Evolutionary conservation across 2,329 filamentous ascomycete species (phyloP), one percentile per base, ranked within the genome.

Genomic region (Trichophyton verrucosum): DNA sequence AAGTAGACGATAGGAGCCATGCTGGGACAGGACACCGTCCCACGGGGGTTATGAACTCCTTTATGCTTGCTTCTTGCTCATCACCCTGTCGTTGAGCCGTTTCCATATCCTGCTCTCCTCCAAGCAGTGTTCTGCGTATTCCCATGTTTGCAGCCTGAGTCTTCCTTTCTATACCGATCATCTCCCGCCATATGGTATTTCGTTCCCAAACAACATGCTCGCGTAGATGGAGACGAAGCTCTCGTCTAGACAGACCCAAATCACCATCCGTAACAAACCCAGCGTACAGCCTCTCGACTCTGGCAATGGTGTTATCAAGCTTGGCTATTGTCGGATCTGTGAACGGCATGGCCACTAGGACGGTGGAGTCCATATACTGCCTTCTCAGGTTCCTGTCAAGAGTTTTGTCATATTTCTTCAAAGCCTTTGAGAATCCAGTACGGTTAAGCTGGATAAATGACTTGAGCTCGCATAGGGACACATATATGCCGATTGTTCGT

Each of bases 391-490:
- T 86, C 65, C 86, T 86, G 73, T 96, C 87, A 61, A 96, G 77
- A 61, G 88, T 97, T 79, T 99, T 99, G 80, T 99, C 94, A 70
- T 94, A 99, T 74, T 99, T 99, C 77, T 99, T 99, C 66, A 97
- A 77, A 0, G 95, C 91, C 75, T 99, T 99, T 69, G 86, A 84
- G 76, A 99, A 99, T 11, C 94, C 94, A 0, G 94, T 99, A 75
- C 88, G 88, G 80, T 99, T 99, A 64, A 99, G 83, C 76, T 97
- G 92, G 60, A 91, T 86, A 70, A 91, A 99, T 1, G 92, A 97
- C 71, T 96, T 95, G 68, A 99, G 83, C 73, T 96, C 94, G 76
- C 92, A 96, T 17, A 97, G 79, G 65, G 89, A 88, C 53, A 99
- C 94, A 71, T 96, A 99, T 63, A 91, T 79, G 70, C 85, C 85